phyloP scores from a whole-genome alignment of 148 eudicot species.

The Diospyros lotus region DNA sequence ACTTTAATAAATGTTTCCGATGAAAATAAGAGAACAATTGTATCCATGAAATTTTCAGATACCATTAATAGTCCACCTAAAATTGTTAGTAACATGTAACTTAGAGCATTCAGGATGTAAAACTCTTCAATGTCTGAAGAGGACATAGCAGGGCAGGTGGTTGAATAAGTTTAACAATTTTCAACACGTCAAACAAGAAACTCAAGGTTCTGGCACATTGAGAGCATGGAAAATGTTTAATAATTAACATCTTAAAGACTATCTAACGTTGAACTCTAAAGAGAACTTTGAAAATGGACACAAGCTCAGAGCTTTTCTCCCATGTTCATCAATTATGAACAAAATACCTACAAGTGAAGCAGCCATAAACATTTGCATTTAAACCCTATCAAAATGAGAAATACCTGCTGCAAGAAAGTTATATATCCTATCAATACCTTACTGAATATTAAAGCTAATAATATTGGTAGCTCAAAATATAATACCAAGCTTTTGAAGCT shows the following conservation, averaged over 20 bases:
- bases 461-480: too few species aligned
- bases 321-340: background rate
- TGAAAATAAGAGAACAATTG: background rate
- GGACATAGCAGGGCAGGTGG: background rate
- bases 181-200: background rate
- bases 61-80: too few species aligned
- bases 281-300: too few species aligned
- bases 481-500: too few species aligned
- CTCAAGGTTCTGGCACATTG: background rate
- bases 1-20: background rate
- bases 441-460: background rate
- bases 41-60: too few species aligned
- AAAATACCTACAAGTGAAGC: background rate
- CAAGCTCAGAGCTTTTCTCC: background rate
- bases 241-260: too few species aligned
- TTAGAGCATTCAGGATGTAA: background rate
- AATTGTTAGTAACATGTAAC: too few species aligned
- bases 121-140: background rate
- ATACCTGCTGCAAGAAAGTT: background rate
- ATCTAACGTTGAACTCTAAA: too few species aligned
- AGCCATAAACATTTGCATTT: background rate
- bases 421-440: background rate
- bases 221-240: background rate
- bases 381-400: background rate
- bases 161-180: background rate